These are phyloP conservation scores for Fibroporia radiculosa DNA, from an alignment of 768 basidiomycete genomes.

Conservation along the genomic window DNA sequence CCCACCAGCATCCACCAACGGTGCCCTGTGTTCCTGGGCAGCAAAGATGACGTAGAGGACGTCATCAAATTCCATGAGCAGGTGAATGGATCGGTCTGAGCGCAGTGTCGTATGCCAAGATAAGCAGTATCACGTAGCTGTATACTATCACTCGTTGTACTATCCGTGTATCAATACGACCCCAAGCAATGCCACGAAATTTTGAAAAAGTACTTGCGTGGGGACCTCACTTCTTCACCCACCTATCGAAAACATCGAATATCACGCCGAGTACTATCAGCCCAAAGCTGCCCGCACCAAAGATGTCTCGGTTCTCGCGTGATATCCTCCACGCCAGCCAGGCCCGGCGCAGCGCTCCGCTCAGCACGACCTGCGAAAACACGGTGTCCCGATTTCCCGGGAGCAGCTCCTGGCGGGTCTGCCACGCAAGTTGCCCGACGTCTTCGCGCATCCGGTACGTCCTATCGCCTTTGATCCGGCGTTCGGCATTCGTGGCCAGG, in stretches of 20 bases:
- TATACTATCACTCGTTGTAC: slow-evolving; percentile 4
- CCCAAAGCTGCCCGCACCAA: slow-evolving; percentile 51
- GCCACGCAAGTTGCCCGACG: slow-evolving; percentile 39
- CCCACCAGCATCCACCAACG: slow-evolving; percentile 87
- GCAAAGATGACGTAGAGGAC: slow-evolving; percentile 88
- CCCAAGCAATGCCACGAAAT: too few relatives aligned
- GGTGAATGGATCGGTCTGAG: slow-evolving; percentile 15
- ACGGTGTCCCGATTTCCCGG: slow-evolving; percentile 1
- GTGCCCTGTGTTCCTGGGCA: slow-evolving; percentile 89
- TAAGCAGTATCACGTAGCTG: not conserved
- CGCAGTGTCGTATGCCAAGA: too few relatives aligned
- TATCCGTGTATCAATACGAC: too few relatives aligned
- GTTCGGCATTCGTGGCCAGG: slow-evolving; percentile 56
- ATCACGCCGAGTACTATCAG: slow-evolving; percentile 53
- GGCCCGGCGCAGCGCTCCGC: slow-evolving; percentile 33
- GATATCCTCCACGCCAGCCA: slow-evolving; percentile 63
- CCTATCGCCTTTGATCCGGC: slow-evolving; percentile 48
- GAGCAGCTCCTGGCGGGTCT: slow-evolving; percentile 31
- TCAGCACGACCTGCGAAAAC: slow-evolving; percentile 4
- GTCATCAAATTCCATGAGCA: slow-evolving; percentile 77
- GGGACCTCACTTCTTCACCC: slow-evolving; percentile 14
- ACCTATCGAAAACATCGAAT: slow-evolving; percentile 49
- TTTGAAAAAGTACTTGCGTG: too few relatives aligned
- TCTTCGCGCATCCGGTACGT: slow-evolving; percentile 58
- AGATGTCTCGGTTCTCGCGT: slow-evolving; percentile 24